phyloP scores from a whole-genome alignment of 345 rosid genomes.

The thale cress (Arabidopsis thaliana) region TAIR10.1 NC_003075.7:4840001-4840500 shows the following conservation, averaged over 20 bases:
- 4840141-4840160: not conserved
- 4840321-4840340: too few species aligned
- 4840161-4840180: not conserved
- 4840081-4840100: not conserved
- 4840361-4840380: too few species aligned
- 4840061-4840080: not conserved
- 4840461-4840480: too few species aligned
- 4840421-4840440: rapidly evolving
- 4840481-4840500: too few species aligned
- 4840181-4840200: not conserved
- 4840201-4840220: not conserved
- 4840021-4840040: not conserved
- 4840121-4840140: not conserved
- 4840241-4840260: not conserved
- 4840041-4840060: not conserved
- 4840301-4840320: too few species aligned
- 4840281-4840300: too few species aligned
- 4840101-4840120: not conserved
- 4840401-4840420: too few species aligned
- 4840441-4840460: too few species aligned
- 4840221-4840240: too few species aligned
- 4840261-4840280: not conserved
- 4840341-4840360: too few species aligned
- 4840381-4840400: too few species aligned
- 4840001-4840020: not conserved